Conservation (phyloP, 192 early-diverging fungal species). For the Coemansia sp. region DNA sequence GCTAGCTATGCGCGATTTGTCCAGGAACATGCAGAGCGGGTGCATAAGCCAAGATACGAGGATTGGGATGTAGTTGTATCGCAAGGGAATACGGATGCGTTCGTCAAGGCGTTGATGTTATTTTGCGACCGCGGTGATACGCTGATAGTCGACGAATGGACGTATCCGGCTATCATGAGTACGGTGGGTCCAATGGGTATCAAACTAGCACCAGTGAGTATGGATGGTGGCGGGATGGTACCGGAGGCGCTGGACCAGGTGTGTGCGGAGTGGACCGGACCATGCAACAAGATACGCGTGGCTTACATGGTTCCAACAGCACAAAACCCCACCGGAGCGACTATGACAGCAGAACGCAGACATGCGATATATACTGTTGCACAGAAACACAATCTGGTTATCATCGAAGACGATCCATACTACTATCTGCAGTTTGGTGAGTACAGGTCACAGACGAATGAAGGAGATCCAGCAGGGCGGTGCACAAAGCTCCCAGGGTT, state of each 20-base stretch:
- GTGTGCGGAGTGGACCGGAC: conserved; percentile 41
- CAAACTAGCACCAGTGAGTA: conserved; percentile 46
- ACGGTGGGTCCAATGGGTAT: conserved; percentile 57
- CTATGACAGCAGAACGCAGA: conserved; percentile 74
- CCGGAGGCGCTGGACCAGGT: conserved; percentile 59
- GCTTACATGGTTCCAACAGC: conserved; percentile 83
- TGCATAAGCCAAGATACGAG: conserved; percentile 56
- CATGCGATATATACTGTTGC: conserved; percentile 75
- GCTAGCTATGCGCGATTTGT: conserved; percentile 50
- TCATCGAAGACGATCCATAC: conserved; percentile 96
- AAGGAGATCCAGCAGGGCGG: conserved; percentile 17
- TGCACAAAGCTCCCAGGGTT: conserved; percentile 27
- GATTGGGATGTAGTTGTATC: conserved; percentile 69
- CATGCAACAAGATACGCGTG: conserved; percentile 34
- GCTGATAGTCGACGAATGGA: conserved; percentile 64
- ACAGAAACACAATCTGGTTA: conserved; percentile 73
- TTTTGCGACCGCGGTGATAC: conserved; percentile 60
- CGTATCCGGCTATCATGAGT: conserved; percentile 62
- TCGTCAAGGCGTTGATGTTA: conserved; percentile 58
- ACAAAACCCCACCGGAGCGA: conserved; percentile 88
- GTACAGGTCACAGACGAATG: conserved; percentile 15
- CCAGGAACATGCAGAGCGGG: conserved; percentile 47
- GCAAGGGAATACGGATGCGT: conserved; percentile 63
- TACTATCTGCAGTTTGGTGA: conserved; percentile 79
- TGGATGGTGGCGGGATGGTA: conserved; percentile 66